phyloP scores from a whole-genome alignment of 768 basidiomycete species.

The Clitopilus hobsonii region DNA sequence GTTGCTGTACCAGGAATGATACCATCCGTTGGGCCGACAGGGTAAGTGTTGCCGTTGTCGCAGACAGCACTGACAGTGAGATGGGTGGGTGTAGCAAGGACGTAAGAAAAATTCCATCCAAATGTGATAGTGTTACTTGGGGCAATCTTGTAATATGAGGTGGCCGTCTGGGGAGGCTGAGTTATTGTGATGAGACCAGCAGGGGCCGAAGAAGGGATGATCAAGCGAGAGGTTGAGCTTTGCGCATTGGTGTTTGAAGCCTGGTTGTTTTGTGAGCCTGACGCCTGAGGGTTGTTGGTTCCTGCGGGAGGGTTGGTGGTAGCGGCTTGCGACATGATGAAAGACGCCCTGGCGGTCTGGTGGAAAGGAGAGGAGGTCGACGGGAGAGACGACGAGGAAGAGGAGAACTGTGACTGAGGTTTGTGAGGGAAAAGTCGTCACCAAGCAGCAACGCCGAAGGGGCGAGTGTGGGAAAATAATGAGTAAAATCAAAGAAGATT shows the following conservation, averaged over 20 bases:
- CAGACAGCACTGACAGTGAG: constrained; percentile 81
- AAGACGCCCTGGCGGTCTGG: not conserved
- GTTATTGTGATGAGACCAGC: constrained; percentile 71
- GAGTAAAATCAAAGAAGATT: not conserved
- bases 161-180: constrained; percentile 74
- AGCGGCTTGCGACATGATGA: not conserved
- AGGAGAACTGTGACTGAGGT: not conserved
- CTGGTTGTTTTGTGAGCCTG: not conserved
- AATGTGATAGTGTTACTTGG: constrained; percentile 72
- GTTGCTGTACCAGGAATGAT: constrained; percentile 69
- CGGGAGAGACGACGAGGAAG: not conserved
- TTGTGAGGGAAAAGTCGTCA: not conserved
- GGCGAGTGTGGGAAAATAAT: not conserved
- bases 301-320: not conserved
- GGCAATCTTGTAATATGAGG: constrained; percentile 89
- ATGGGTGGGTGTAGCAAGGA: constrained; percentile 64
- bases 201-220: constrained; percentile 47
- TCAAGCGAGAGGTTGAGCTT: constrained; percentile 8
- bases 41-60: constrained; percentile 86
- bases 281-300: not conserved
- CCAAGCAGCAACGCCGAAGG: not conserved
- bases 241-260: not conserved
- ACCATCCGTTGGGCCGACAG: constrained; percentile 76
- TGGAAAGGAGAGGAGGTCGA: not conserved
- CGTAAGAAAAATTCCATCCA: constrained; percentile 83